These are phyloP conservation scores for Biscogniauxia mediterranea DNA, from an alignment of 2,329 filamentous ascomycete genomes.

Conservation along the genomic window DNA sequence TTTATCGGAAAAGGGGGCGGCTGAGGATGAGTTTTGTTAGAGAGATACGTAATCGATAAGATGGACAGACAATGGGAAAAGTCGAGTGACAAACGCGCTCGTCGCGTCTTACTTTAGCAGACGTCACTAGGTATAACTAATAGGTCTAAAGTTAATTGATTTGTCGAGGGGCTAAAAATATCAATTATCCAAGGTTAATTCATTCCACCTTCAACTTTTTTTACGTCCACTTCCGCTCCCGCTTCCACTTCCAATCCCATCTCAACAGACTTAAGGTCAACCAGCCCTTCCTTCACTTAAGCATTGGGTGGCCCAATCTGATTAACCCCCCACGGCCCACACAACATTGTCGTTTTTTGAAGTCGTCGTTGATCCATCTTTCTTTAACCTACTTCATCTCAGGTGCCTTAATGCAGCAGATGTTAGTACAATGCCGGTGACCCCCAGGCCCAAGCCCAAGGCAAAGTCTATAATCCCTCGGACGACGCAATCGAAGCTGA, in stretches of 20 bases:
- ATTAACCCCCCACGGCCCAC: too few relatives aligned
- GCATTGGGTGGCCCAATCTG: too few relatives aligned
- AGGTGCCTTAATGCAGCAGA: not conserved
- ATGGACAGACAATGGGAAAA: not conserved
- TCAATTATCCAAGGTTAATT: slow-evolving; percentile 6
- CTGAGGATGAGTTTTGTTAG: not conserved
- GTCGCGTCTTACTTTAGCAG: slow-evolving; percentile 23
- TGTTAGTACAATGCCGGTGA: slow-evolving; percentile 15
- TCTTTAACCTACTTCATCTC: too few relatives aligned
- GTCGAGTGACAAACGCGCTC: slow-evolving; percentile 27
- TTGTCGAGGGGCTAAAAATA: slow-evolving; percentile 24
- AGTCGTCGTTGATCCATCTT: too few relatives aligned
- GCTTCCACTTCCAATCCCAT: too few relatives aligned
- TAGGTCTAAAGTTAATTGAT: slow-evolving; percentile 7
- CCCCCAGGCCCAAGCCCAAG: slow-evolving; percentile 6
- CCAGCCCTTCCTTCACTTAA: too few relatives aligned
- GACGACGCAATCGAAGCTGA: slow-evolving; percentile 29
- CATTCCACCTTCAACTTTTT: not conserved
- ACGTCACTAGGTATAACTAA: slow-evolving; percentile 14
- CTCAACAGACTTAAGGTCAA: not conserved
- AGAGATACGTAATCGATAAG: not conserved
- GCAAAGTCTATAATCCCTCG: slow-evolving; percentile 24
- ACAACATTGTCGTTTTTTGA: too few relatives aligned
- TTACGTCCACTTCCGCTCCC: not conserved
- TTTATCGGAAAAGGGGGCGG: not conserved